Conservation (phyloP, 2,329 filamentous ascomycete species). For the Fusarium sp. region DNA sequence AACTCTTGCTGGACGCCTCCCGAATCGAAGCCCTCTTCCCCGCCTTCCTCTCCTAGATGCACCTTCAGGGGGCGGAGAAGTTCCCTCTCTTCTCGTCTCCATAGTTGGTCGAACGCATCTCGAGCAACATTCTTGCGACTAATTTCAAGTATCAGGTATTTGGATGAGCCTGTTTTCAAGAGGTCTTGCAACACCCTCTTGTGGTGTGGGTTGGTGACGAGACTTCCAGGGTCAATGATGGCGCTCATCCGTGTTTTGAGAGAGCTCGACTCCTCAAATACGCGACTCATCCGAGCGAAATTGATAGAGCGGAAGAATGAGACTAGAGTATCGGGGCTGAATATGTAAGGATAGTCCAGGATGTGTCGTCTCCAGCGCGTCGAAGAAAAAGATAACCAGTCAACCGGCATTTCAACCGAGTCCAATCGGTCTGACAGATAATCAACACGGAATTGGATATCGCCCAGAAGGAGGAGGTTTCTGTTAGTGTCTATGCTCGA, state of each 20-base stretch:
- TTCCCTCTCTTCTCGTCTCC: conserved; percentile 85
- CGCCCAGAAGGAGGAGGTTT: conserved; percentile 72
- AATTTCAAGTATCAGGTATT: conserved; percentile 78
- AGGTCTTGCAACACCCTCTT: conserved; percentile 72
- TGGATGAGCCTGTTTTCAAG: conserved; percentile 74
- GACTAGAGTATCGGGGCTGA: conserved; percentile 77
- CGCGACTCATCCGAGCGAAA: conserved; percentile 84
- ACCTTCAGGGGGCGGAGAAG: conserved; percentile 89
- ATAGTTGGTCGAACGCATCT: conserved; percentile 88
- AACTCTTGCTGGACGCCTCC: conserved; percentile 98
- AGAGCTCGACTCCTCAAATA: conserved; percentile 77
- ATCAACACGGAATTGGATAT: conserved; percentile 79
- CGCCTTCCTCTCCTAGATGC: conserved; percentile 82
- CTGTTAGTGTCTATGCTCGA: conserved; percentile 67
- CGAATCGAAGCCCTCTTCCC: conserved; percentile 92
- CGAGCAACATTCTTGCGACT: conserved; percentile 74
- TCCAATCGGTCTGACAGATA: conserved; percentile 83
- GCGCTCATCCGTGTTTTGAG: conserved; percentile 67
- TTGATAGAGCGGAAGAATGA: conserved; percentile 91
- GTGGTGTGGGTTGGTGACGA: conserved; percentile 69
- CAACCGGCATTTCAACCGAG: conserved; percentile 77
- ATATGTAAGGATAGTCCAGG: conserved; percentile 84
- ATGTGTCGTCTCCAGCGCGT: conserved; percentile 78
- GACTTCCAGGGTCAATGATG: conserved; percentile 64
- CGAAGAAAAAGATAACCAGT: conserved; percentile 73